These are phyloP conservation scores for Dactylellina leptospora DNA, from an alignment of 2,329 filamentous ascomycete species.

Conservation along the genomic window DNA sequence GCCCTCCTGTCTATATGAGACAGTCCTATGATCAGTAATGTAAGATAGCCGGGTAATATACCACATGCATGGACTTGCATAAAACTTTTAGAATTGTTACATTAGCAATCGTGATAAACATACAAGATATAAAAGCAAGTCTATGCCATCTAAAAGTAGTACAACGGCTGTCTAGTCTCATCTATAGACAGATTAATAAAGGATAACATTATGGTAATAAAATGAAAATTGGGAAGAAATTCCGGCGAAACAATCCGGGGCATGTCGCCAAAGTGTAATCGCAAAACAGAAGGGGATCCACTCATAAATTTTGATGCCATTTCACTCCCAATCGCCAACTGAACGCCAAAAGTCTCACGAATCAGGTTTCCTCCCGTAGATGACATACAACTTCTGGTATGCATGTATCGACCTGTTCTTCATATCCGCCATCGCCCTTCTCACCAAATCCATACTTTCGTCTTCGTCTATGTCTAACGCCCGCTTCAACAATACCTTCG, in stretches of 20 bases:
- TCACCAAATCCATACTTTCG: constrained; percentile 44
- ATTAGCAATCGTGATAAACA: constrained; percentile 26
- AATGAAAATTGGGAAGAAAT: constrained; percentile 12
- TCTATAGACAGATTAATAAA: constrained; percentile 17
- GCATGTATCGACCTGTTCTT: constrained; percentile 48
- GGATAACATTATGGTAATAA: not conserved
- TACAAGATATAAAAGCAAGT: constrained; percentile 32
- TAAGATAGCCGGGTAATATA: too few relatives aligned
- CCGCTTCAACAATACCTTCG: constrained; percentile 43
- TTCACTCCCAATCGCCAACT: not conserved
- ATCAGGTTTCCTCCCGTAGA: constrained; percentile 42
- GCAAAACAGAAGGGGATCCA: constrained; percentile 1
- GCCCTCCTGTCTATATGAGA: not conserved
- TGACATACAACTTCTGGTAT: constrained; percentile 51
- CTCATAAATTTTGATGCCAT: too few relatives aligned
- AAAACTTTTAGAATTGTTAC: constrained; percentile 13
- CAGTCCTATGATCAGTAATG: not conserved
- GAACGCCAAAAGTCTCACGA: constrained; percentile 23
- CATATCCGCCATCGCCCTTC: constrained; percentile 44
- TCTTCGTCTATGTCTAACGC: constrained; percentile 46
- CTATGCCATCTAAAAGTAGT: constrained; percentile 20
- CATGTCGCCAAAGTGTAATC: constrained; percentile 2
- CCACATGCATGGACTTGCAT: too few relatives aligned
- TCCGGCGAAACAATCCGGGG: constrained; percentile 33
- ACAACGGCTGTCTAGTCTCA: constrained; percentile 17